Evolutionary conservation across 306 rosid species (phyloP).

Genomic region (Cicer arietinum): DNA sequence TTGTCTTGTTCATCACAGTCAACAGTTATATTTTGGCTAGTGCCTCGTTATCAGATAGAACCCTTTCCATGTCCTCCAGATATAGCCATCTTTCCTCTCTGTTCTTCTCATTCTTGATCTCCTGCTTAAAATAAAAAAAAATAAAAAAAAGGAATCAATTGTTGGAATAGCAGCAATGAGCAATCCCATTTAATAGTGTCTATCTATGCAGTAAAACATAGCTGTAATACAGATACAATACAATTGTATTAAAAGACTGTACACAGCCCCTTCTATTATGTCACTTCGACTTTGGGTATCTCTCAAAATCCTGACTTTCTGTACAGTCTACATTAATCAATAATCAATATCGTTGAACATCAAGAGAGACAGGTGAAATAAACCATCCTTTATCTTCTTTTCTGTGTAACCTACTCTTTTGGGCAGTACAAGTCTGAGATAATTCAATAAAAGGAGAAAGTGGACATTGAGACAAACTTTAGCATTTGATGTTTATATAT

Average conservation of each 20-base stretch:
- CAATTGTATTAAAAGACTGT: neutral
- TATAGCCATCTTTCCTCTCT: conserved; percentile 69
- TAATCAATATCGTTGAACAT: conserved; percentile 7
- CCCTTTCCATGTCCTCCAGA: conserved; percentile 66
- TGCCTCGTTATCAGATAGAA: conserved; percentile 64
- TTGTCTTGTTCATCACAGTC: conserved; percentile 30
- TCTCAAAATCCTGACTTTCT: conserved; percentile 20
- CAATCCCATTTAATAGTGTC: neutral
- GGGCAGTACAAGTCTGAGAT: neutral
- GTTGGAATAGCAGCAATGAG: neutral
- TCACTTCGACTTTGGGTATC: conserved; percentile 2
- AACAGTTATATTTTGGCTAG: conserved; percentile 58
- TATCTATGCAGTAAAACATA: neutral
- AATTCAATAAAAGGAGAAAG: conserved; percentile 6
- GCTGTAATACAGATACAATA: neutral
- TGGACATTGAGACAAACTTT: neutral
- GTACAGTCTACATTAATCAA: neutral
- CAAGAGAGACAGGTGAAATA: neutral
- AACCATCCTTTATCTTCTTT: neutral
- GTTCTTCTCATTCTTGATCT: conserved; percentile 64
- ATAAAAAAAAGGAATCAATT: conserved; percentile 26
- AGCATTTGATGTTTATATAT: conserved; percentile 24
- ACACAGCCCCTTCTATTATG: conserved; percentile 1
- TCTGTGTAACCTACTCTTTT: conserved; percentile 16
- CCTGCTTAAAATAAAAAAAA: conserved; percentile 53